Evolutionary conservation across 2,329 filamentous ascomycete species (phyloP).

Genomic region (Blastomyces parvus): DNA sequence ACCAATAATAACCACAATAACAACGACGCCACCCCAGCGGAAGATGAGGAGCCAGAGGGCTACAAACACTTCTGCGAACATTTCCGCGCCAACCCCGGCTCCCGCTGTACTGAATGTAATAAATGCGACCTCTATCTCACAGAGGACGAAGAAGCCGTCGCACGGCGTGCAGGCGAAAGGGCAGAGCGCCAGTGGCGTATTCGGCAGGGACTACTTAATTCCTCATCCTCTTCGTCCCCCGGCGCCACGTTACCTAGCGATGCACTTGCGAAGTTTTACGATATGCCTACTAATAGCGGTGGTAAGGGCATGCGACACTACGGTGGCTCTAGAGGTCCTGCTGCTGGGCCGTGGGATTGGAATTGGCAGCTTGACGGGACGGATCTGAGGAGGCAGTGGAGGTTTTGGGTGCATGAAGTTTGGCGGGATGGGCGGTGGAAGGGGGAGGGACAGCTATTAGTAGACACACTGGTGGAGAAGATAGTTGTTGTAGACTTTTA

Average conservation of each 20-base stretch:
- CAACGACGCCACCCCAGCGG: constrained; percentile 17
- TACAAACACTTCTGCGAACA: constrained; percentile 96
- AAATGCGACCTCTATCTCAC: constrained; percentile 64
- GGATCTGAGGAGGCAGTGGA: constrained; percentile 20
- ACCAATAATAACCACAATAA: constrained; percentile 12
- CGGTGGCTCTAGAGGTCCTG: constrained; percentile 9
- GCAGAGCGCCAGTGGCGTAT: constrained; percentile 63
- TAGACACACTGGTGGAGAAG: constrained; percentile 34
- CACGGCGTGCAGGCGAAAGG: constrained; percentile 58
- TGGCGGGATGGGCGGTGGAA: constrained; percentile 36
- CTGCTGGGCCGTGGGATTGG: constrained; percentile 19
- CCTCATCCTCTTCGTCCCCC: constrained; percentile 1
- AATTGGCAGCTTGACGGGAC: constrained; percentile 19
- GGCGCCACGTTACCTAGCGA: constrained; percentile 17
- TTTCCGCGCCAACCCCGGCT: constrained; percentile 72
- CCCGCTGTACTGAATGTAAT: constrained; percentile 66
- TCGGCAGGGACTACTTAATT: constrained; percentile 43
- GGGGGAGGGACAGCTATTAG: constrained; percentile 32
- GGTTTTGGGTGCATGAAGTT: constrained; percentile 30
- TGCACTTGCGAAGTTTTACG: constrained; percentile 1
- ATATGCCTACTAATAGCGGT: constrained; percentile 23
- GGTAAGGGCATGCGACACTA: not conserved
- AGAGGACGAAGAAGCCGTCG: constrained; percentile 62
- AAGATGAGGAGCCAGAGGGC: constrained; percentile 51
- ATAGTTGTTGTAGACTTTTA: constrained; percentile 24